phyloP scores from a whole-genome alignment of 805 yeast genomes.

The Sugiyamaella smithiae region DNA sequence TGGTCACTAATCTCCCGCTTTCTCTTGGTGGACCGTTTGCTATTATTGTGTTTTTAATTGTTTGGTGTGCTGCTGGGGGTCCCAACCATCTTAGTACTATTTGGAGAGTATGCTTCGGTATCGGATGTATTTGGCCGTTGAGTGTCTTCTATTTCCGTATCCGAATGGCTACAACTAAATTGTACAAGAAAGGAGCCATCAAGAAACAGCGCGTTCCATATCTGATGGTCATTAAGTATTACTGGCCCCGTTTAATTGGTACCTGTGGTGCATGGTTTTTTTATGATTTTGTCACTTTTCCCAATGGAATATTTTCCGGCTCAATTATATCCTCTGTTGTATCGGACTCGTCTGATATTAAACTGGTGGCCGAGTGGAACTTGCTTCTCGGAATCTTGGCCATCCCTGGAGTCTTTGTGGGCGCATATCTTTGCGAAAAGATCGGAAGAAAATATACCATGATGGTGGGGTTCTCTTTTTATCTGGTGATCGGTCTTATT shows the following conservation, averaged over 20 bases:
- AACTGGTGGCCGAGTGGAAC: slow-evolving; percentile 69
- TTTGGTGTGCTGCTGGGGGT: slow-evolving; percentile 54
- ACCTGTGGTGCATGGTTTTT: slow-evolving; percentile 76
- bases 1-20: slow-evolving; percentile 71
- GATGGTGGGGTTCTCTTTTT: slow-evolving; percentile 68
- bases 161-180: slow-evolving; percentile 63
- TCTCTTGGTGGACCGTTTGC: slow-evolving; percentile 81
- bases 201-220: slow-evolving; percentile 52
- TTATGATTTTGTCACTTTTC: slow-evolving; percentile 78
- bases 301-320: slow-evolving; percentile 68
- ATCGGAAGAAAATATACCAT: slow-evolving; percentile 72
- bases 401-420: slow-evolving; percentile 69
- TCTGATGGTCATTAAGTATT: slow-evolving; percentile 56
- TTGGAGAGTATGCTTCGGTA: slow-evolving; percentile 73
- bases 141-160: slow-evolving; percentile 68
- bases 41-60: slow-evolving; percentile 62
- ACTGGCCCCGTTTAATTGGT: slow-evolving; percentile 67
- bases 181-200: slow-evolving; percentile 64
- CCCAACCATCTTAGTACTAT: slow-evolving; percentile 43
- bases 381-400: slow-evolving; percentile 61
- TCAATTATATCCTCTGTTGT: slow-evolving; percentile 58
- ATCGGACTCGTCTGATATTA: slow-evolving; percentile 46
- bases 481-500: slow-evolving; percentile 52
- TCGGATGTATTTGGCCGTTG: slow-evolving; percentile 72
- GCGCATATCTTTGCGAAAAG: slow-evolving; percentile 61